Conservation (phyloP, 140 eudicot species). For the Anethum foeniculum region DNA sequence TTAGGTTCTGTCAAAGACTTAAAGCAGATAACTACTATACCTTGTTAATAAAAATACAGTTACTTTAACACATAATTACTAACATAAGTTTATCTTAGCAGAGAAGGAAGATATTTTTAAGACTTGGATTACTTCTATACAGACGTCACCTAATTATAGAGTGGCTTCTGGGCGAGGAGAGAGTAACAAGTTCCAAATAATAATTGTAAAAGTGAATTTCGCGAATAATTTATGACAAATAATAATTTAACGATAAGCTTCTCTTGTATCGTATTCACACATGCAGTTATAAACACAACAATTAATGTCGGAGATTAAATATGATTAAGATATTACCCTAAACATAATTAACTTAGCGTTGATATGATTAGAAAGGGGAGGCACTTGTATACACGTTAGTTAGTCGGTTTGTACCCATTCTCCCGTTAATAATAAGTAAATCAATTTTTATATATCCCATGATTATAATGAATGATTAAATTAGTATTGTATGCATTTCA, state of each 20-base stretch:
- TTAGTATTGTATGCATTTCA: neutral
- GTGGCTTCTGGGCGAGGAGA: too few species aligned
- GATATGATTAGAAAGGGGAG: conserved; percentile 4
- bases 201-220: too few species aligned
- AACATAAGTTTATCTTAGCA: too few species aligned
- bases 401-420: neutral
- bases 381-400: conserved; percentile 1
- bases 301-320: neutral
- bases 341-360: neutral
- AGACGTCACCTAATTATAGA: too few species aligned
- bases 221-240: too few species aligned
- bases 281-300: neutral
- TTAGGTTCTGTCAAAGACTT: neutral
- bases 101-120: too few species aligned
- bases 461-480: neutral
- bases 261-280: neutral
- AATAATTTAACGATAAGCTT: neutral
- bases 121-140: too few species aligned
- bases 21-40: too few species aligned
- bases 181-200: too few species aligned
- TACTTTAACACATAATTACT: too few species aligned
- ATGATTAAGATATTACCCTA: neutral
- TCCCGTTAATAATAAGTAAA: neutral
- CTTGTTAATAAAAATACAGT: too few species aligned
- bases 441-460: neutral